Percentiles rank a stretch among this genome's conserved stretches.
Evolutionary conservation across 164 flowering plant species (phyloP).

Genomic region (Piper betle): DNA sequence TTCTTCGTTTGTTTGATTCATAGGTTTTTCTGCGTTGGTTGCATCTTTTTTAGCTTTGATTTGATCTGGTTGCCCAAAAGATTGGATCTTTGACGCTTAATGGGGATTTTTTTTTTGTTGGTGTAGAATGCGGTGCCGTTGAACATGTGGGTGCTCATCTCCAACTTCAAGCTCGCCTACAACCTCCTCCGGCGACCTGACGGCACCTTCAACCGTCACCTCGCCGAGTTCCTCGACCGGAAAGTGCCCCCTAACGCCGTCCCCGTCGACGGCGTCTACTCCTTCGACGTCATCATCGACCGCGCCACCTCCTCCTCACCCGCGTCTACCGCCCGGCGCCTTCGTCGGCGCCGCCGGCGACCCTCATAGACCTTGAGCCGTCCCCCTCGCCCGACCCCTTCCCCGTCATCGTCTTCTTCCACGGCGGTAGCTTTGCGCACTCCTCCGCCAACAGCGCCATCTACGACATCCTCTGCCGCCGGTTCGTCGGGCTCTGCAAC

Average conservation of each 20-base stretch:
- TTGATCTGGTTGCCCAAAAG: background rate
- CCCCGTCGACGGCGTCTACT: constrained; percentile 31
- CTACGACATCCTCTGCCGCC: constrained; percentile 62
- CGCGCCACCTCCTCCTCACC: constrained; percentile 33
- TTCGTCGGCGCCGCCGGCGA: constrained; percentile 14
- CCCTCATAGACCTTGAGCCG: constrained; percentile 24
- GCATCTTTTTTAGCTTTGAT: no score
- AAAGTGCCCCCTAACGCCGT: constrained; percentile 57
- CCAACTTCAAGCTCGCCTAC: constrained; percentile 78
- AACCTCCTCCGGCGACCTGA: constrained; percentile 87
- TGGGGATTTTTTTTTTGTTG: background rate
- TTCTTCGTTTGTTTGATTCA: background rate
- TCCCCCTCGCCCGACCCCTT: constrained; percentile 26
- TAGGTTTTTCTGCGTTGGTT: background rate
- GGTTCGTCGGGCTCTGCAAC: constrained; percentile 48
- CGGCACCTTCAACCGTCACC: constrained; percentile 80
- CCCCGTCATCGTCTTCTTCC: constrained; percentile 72
- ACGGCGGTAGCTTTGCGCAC: constrained; percentile 86
- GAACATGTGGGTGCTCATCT: constrained; percentile 78
- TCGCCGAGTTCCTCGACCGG: constrained; percentile 80
- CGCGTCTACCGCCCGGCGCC: constrained; percentile 42
- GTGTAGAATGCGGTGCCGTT: constrained; percentile 67
- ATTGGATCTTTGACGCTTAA: background rate
- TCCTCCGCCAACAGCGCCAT: constrained; percentile 74
- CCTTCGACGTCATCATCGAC: constrained; percentile 48